Base-by-base conservation (phyloP, 768 basidiomycete species). In the Lentinus brumalis region DNA sequence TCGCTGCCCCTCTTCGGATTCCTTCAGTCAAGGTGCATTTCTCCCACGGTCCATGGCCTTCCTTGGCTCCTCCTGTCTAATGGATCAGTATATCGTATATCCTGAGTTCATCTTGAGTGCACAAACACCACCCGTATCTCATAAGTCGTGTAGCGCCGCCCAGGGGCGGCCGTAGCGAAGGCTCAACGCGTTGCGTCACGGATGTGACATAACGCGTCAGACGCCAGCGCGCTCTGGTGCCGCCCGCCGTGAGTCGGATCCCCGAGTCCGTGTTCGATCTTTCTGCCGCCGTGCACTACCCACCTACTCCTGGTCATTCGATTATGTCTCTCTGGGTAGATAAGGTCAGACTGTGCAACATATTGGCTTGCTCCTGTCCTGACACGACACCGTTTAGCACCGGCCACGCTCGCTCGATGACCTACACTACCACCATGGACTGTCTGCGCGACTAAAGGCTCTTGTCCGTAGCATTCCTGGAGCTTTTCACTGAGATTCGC, bases 361-460 rank as follows among this genome's bases (percentile, higher is more conserved):
- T 6, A 18, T 42, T 11, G 21, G 21, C 47, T 42, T 18, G 32
- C 11, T 5, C 38, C 47, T 14, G 11, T 5, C 6, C 30, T 38
- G 14, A 52, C 29, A 6, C 38, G 4, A 10, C 35, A 6, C 5
- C n/a, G n/a, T 16, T 39, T 62, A 96, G 92, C 92, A 90, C 71
- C 89, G 96, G 52, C 96, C 96, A 10, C 84, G 86, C 61, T 81
- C 86, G 1, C 83, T 99, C 16, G 87, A 91, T 66, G 86, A 89
- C 30, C 85, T 99, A 55, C 88, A 95, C 70, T 98, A 99, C 73
- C 96, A 98, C 71, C 72, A 79, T 38, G 83, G 82, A 44, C 86
- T 99, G 35, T 92, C 95, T 18, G 79, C 82, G 26, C 85, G 96
- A 29, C 79, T 98, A 35, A 83, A 82, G 61, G 89, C 95, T 2